Evolutionary conservation across 345 rosid species (phyloP).

Genomic region (Eucalyptus tenuipes): DNA sequence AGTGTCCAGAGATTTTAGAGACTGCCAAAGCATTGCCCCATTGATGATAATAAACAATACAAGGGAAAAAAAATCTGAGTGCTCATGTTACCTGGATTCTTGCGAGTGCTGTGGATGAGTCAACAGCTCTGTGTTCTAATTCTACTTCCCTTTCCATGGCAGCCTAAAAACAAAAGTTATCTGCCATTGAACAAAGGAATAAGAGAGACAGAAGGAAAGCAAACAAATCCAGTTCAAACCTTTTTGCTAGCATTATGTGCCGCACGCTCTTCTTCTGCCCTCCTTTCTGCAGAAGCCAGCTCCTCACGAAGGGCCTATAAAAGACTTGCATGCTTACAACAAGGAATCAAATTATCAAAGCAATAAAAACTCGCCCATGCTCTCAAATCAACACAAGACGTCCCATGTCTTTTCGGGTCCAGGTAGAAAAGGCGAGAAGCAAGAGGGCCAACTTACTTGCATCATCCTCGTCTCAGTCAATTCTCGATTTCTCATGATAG

Average conservation of each 20-base stretch:
- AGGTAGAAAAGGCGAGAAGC: neutral
- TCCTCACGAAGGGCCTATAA: slow-evolving; percentile 90
- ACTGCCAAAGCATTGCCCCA: neutral
- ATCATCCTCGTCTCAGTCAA: slow-evolving; percentile 97
- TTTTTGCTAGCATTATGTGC: slow-evolving; percentile 91
- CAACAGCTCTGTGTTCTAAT: slow-evolving; percentile 86
- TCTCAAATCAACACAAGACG: neutral
- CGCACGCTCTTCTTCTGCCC: slow-evolving; percentile 91
- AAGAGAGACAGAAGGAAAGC: neutral
- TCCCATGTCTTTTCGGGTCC: neutral
- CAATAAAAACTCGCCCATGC: neutral
- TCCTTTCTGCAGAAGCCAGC: slow-evolving; percentile 79
- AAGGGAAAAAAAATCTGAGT: neutral
- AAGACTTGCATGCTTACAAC: neutral
- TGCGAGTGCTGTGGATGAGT: slow-evolving; percentile 90
- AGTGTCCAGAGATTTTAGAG: neutral
- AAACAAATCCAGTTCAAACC: slow-evolving; percentile 30
- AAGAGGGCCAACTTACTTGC: slow-evolving; percentile 51
- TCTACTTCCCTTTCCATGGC: slow-evolving; percentile 97
- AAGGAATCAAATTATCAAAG: neutral
- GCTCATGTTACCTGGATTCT: slow-evolving; percentile 71
- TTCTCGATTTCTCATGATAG: slow-evolving; percentile 96
- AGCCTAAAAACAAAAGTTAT: slow-evolving; percentile 37
- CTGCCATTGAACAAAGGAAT: neutral
- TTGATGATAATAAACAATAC: neutral